Evolutionary conservation across 1,139 yeast genomes (phyloP).

Genomic region (Groenewaldozyma auringiensis): DNA sequence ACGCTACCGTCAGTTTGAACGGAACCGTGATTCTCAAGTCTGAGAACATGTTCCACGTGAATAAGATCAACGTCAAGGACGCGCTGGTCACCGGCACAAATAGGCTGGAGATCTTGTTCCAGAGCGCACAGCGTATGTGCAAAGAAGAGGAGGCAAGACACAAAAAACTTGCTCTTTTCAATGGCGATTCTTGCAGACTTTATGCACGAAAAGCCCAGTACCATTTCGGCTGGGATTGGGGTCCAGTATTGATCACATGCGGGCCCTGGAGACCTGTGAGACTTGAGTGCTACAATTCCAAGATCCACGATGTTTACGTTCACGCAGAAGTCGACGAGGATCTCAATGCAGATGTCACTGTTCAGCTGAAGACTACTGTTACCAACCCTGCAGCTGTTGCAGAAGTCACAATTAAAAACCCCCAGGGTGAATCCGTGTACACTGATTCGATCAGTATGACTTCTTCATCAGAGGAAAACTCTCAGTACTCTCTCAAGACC

Average conservation of each 20-base stretch:
- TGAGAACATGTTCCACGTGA: constrained; percentile 36
- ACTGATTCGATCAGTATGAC: constrained; percentile 6
- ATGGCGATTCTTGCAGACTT: constrained; percentile 39
- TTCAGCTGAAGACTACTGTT: constrained; percentile 14
- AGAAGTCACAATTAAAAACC: constrained; percentile 14
- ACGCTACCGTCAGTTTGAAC: constrained; percentile 36
- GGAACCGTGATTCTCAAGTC: constrained; percentile 30
- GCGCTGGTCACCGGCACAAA: constrained; percentile 20
- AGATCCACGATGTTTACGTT: constrained; percentile 18
- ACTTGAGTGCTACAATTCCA: constrained; percentile 26
- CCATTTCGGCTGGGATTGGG: constrained; percentile 58
- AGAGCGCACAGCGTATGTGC: constrained; percentile 23
- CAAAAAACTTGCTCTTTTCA: constrained; percentile 27
- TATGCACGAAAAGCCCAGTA: constrained; percentile 47
- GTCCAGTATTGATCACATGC: constrained; percentile 41
- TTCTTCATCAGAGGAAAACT: background rate
- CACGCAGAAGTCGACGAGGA: constrained; percentile 22
- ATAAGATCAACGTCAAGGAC: constrained; percentile 21
- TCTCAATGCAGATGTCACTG: constrained; percentile 16
- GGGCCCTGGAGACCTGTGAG: constrained; percentile 42
- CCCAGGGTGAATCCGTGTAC: constrained; percentile 11
- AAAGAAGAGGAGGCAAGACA: constrained; percentile 19
- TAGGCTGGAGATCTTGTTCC: constrained; percentile 25
- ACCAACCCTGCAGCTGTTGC: constrained; percentile 9
- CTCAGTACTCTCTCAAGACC: constrained; percentile 3